Evolutionary conservation across 768 basidiomycete genomes (phyloP).

Genomic region (Phanerochaete sordida): DNA sequence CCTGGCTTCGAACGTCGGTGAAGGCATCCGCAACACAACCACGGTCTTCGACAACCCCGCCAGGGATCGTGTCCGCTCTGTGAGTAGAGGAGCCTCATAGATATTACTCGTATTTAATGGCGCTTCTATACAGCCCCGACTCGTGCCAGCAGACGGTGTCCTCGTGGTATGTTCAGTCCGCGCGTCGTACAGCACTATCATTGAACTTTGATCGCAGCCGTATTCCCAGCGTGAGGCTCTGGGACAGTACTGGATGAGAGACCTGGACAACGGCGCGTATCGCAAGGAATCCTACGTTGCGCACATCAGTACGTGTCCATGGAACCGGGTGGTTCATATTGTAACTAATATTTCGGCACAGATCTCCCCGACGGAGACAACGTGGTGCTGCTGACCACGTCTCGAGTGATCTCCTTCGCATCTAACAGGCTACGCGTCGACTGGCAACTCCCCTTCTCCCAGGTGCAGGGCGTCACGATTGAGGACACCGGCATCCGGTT

Average conservation of each 20-base stretch:
- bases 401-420: conserved; percentile 79
- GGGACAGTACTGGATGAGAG: conserved; percentile 97
- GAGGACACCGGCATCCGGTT: conserved; percentile 92
- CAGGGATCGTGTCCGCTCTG: conserved; percentile 81
- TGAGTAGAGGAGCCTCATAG: conserved; percentile 30
- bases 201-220: conserved; percentile 45
- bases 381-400: conserved; percentile 74
- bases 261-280: conserved; percentile 85
- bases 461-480: conserved; percentile 82
- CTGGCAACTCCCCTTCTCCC: conserved; percentile 89
- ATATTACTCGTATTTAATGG: background rate
- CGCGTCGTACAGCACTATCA: background rate
- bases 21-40: conserved; percentile 93
- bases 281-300: conserved; percentile 86
- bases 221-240: conserved; percentile 87
- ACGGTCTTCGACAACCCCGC: conserved; percentile 94
- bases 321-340: too few species aligned
- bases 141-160: conserved; percentile 83
- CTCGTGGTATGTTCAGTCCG: conserved; percentile 56
- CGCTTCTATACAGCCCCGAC: conserved; percentile 58
- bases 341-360: conserved; percentile 25
- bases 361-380: conserved; percentile 80
- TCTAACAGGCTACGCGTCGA: conserved; percentile 79
- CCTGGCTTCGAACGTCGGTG: conserved; percentile 89
- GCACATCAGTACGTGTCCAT: conserved; percentile 67